Evolutionary conservation across 1,284 basidiomycete genomes (phyloP).

Genomic region (Somion occarium): DNA sequence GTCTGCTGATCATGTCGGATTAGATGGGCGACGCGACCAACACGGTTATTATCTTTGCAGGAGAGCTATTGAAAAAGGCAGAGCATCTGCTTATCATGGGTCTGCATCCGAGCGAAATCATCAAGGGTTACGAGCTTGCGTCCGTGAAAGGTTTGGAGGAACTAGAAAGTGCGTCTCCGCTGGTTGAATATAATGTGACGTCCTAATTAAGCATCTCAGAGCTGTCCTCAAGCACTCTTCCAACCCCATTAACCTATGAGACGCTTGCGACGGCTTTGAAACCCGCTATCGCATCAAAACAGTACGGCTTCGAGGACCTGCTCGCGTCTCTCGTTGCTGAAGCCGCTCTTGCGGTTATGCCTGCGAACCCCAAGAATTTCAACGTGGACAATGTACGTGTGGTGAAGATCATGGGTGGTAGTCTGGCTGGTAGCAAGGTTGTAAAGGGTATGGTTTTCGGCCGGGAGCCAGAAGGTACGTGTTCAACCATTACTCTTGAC

Average conservation of each 20-base stretch:
- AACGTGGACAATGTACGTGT: conserved; percentile 98
- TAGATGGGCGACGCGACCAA: conserved; percentile 98
- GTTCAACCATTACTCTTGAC: neutral
- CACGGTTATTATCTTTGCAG: conserved; percentile 91
- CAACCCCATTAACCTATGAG: conserved; percentile 75
- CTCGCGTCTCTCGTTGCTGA: conserved; percentile 88
- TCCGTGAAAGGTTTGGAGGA: conserved; percentile 81
- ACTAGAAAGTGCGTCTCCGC: conserved; percentile 73
- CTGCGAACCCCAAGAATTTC: conserved; percentile 84
- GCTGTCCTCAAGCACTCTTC: conserved; percentile 61
- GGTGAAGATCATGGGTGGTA: conserved; percentile 98
- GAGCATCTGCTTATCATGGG: conserved; percentile 95
- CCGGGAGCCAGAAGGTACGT: conserved; percentile 85
- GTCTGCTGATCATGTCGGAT: neutral
- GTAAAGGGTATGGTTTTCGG: conserved; percentile 99
- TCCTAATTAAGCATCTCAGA: too few species aligned
- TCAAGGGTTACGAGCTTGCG: conserved; percentile 96
- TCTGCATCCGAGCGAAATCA: conserved; percentile 92
- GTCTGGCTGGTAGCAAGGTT: conserved; percentile 78
- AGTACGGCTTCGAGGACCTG: conserved; percentile 90
- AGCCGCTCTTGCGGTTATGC: conserved; percentile 89
- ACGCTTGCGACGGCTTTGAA: conserved; percentile 80
- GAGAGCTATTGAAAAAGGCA: conserved; percentile 93
- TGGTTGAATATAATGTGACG: too few species aligned
- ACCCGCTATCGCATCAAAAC: conserved; percentile 94